These are phyloP conservation scores for Stemphylium lycopersici DNA, from an alignment of 2,329 filamentous ascomycete species.

Conservation along the genomic window DNA sequence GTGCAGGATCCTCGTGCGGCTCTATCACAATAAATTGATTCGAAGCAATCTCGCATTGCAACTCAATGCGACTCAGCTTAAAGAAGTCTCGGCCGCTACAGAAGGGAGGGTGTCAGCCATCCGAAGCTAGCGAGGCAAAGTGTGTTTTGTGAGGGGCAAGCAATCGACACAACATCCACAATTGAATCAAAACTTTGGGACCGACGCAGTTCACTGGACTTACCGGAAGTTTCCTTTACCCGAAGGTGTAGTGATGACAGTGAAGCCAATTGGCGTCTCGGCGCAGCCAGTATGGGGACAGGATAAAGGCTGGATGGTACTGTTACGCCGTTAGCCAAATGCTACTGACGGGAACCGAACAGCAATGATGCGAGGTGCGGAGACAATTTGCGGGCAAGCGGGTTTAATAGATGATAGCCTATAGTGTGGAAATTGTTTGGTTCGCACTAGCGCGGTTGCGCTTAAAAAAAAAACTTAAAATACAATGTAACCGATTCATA, in stretches of 20 bases:
- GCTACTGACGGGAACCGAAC: constrained; percentile 11
- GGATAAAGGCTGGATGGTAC: constrained; percentile 43
- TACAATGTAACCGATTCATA: constrained; percentile 40
- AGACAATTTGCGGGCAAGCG: constrained; percentile 29
- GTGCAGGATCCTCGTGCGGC: constrained; percentile 30
- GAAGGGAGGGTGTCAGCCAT: constrained; percentile 8
- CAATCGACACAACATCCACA: not conserved
- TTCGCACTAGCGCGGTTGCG: constrained; percentile 41
- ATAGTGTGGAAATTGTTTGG: constrained; percentile 47
- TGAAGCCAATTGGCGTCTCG: constrained; percentile 41
- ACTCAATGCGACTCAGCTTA: constrained; percentile 47
- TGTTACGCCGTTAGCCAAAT: constrained; percentile 30
- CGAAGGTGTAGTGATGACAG: constrained; percentile 35
- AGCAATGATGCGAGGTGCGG: constrained; percentile 4
- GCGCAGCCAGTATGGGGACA: constrained; percentile 34
- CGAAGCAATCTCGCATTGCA: constrained; percentile 44
- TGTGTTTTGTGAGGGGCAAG: not conserved
- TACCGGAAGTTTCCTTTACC: constrained; percentile 42
- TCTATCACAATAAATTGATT: constrained; percentile 33
- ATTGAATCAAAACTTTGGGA: not conserved
- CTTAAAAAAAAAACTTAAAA: constrained; percentile 43
- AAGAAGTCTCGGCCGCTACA: constrained; percentile 48
- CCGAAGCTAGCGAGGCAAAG: not conserved
- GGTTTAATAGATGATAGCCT: constrained; percentile 49
- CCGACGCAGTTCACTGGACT: constrained; percentile 18